Percentiles rank a stretch among this genome's conserved stretches.
Conservation (phyloP, 345 rosid genomes). For the Melaleuca alternifolia region DNA sequence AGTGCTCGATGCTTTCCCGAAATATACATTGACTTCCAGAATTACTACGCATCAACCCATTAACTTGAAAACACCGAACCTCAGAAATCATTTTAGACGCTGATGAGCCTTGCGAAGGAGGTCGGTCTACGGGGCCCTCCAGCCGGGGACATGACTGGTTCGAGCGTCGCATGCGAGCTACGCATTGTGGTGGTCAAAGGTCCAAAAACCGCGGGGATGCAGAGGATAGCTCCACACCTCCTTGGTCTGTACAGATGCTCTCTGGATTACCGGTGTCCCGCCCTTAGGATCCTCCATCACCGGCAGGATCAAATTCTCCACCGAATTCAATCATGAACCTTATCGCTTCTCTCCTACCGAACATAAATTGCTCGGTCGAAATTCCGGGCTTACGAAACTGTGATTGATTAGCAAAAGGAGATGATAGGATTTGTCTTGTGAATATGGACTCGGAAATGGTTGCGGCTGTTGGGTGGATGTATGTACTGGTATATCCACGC, state of each 20-base stretch:
- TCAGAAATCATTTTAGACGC: constrained; percentile 4
- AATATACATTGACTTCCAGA: background rate
- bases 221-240: constrained; percentile 90
- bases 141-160: constrained; percentile 81
- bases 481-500: background rate
- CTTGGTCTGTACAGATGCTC: constrained; percentile 61
- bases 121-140: constrained; percentile 74
- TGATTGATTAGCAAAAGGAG: too few relatives aligned
- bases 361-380: too few relatives aligned
- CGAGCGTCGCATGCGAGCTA: constrained; percentile 82
- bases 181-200: constrained; percentile 73
- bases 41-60: rapidly evolving
- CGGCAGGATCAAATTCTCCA: constrained; percentile 62
- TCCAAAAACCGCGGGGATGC: constrained; percentile 89
- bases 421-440: background rate
- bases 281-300: constrained; percentile 83
- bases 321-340: constrained; percentile 68
- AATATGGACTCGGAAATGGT: background rate
- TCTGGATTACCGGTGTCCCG: constrained; percentile 62
- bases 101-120: constrained; percentile 32
- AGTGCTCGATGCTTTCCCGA: background rate
- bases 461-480: background rate
- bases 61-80: background rate
- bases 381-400: too few relatives aligned
- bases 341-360: background rate